A percentile compares a stretch with the other conserved stretches of the same genome.
Evolutionary conservation across 495 filamentous ascomycete genomes (phyloP).

Genomic region (Margaritispora aquatica): DNA sequence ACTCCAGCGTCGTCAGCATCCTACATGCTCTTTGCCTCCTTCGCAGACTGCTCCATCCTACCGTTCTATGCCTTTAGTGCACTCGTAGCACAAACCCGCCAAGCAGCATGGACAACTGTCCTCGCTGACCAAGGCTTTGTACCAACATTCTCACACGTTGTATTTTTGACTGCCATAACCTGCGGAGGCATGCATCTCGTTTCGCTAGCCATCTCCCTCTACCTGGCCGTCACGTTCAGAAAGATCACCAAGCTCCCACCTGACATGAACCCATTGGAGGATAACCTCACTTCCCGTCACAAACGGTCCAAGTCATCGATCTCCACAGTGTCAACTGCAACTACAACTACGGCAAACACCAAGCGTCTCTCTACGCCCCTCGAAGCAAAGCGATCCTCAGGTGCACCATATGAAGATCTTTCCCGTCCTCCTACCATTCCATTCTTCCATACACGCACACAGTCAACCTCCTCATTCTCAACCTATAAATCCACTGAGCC

Average conservation of each 20-base stretch:
- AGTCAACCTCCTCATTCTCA: constrained; percentile 46
- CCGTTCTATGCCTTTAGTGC: constrained; percentile 74
- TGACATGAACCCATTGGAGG: constrained; percentile 88
- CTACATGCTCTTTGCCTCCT: constrained; percentile 74
- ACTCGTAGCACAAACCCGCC: constrained; percentile 44
- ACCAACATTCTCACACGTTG: constrained; percentile 48
- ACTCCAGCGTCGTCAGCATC: constrained; percentile 73
- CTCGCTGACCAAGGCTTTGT: constrained; percentile 41
- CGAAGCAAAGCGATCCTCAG: constrained; percentile 42
- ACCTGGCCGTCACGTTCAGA: constrained; percentile 67
- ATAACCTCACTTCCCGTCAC: constrained; percentile 69
- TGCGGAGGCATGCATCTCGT: constrained; percentile 62
- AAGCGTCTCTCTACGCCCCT: constrained; percentile 44
- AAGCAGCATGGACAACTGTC: constrained; percentile 55
- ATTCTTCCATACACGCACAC: constrained; percentile 66
- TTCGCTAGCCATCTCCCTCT: constrained; percentile 62
- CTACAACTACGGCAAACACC: constrained; percentile 32
- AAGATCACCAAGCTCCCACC: constrained; percentile 75
- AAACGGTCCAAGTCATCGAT: constrained; percentile 73
- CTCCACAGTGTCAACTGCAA: constrained; percentile 38
- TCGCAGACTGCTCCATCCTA: constrained; percentile 64
- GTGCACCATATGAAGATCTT: constrained; percentile 45
- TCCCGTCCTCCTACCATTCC: constrained; percentile 56
- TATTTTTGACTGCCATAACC: constrained; percentile 55
- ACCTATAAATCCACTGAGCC: constrained; percentile 35